Base-by-base conservation (phyloP, 306 rosid species). In the Pterocarpus santalinus region DNA sequence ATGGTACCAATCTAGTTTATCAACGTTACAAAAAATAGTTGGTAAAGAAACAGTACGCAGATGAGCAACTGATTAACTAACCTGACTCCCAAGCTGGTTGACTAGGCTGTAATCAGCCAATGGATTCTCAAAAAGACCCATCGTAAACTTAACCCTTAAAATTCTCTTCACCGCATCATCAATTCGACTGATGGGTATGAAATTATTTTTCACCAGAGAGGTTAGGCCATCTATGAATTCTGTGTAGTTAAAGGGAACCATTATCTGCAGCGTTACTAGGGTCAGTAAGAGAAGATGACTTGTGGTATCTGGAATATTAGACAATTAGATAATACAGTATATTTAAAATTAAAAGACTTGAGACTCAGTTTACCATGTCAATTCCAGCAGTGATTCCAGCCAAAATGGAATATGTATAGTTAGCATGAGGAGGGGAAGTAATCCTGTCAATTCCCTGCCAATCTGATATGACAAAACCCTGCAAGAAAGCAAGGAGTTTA, bases 371-470 rank as follows among this genome's bases (percentile, higher is more conserved):
- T 52, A 52, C 58, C 58, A 52, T 52, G 17, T 52, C 58, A 52
- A 52, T 52, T 52, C 58, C 58, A 52, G 58, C 17, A 52, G 16
- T 52, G 17, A 52, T 15, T 52, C 58, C 58, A 15, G 58, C 14
- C 7, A 52, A 5, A 52, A 52, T 52, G 58, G 58, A 52, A 15
- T 52, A 52, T 5, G 58, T 52, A 52, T 52, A 52, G 58, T 52
- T 52, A 5, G 58, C 22, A 15, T 52, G 58, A 52, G 58, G 58
- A 52, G 58, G 58, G 58, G 58, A 52, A 52, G 58, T 52, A 4
- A 52, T 52, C 58, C 58, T 52, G 17, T 52, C 58, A 52, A 52
- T 52, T 52, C 58, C 58, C 58, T 52, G 58, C 58, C 58, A 52
- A 52, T 52, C 58, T 52, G 58, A 52, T 52, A 52, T 52, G 17